These are phyloP conservation scores for Aureobasidium zeae DNA, from an alignment of 2,329 filamentous ascomycete species.

Conservation along the genomic window DNA sequence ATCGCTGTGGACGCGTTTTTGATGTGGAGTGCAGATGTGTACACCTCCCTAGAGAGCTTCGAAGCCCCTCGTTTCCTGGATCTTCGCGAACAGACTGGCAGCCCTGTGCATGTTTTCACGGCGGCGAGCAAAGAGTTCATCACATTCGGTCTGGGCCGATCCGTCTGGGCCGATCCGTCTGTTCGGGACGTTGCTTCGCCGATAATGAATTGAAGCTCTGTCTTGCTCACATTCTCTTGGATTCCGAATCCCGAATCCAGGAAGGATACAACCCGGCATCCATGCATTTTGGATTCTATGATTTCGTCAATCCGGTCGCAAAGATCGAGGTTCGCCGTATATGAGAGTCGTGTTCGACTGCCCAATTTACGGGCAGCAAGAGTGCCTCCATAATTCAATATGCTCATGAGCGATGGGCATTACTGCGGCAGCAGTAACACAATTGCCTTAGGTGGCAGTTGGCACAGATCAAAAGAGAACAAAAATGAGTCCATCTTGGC, in stretches of 20 bases:
- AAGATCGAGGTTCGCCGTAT: neutral
- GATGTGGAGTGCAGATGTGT: neutral
- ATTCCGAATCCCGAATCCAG: neutral
- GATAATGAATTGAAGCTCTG: neutral
- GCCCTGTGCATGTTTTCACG: neutral
- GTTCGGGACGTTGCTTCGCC: neutral
- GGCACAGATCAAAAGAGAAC: constrained; percentile 39
- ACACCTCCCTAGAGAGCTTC: neutral
- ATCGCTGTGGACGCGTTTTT: neutral
- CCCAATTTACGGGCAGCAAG: constrained; percentile 44
- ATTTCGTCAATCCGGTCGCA: neutral
- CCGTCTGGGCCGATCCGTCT: neutral
- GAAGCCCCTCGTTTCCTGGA: neutral
- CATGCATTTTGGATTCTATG: neutral
- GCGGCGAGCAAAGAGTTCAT: neutral
- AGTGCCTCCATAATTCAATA: constrained; percentile 42
- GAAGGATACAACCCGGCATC: neutral
- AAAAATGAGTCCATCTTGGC: too few species aligned
- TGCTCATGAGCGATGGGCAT: constrained; percentile 36
- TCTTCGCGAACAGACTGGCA: neutral
- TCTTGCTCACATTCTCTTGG: neutral
- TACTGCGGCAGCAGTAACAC: constrained; percentile 40
- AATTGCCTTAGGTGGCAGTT: constrained; percentile 42
- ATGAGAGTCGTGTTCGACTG: constrained; percentile 34
- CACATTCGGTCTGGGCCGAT: neutral